A percentile compares a stretch with the other conserved stretches of the same genome.
These are phyloP conservation scores for Penicillium sp. DNA, from an alignment of 2,329 filamentous ascomycete species.

Conservation along the genomic window DNA sequence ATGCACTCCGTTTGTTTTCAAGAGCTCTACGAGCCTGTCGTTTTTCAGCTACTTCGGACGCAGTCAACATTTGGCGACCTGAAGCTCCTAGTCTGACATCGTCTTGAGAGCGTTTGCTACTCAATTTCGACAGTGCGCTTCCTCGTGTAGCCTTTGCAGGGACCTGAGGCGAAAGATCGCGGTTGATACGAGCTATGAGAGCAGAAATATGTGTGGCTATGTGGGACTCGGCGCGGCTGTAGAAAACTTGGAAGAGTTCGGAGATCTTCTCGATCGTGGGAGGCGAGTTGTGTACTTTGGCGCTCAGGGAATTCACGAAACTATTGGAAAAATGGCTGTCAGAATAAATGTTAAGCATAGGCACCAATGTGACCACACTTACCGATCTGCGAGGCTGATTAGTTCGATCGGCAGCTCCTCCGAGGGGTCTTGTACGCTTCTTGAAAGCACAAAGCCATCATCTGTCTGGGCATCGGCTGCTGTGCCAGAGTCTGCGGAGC, in stretches of 20 bases:
- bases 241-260: constrained; percentile 92
- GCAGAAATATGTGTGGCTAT: constrained; percentile 84
- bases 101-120: constrained; percentile 42
- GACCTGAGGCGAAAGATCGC: constrained; percentile 62
- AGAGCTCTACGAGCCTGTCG: constrained; percentile 75
- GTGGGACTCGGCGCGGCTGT: constrained; percentile 73
- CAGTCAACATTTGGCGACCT: constrained; percentile 85
- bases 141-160: constrained; percentile 57
- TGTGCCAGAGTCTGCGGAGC: constrained; percentile 34
- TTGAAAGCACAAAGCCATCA: constrained; percentile 37
- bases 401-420: constrained; percentile 94
- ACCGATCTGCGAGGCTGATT: constrained; percentile 85
- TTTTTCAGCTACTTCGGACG: constrained; percentile 76
- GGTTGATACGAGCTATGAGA: constrained; percentile 71
- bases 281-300: constrained; percentile 81
- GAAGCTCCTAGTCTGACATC: constrained; percentile 39
- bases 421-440: constrained; percentile 62
- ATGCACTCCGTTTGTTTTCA: constrained; percentile 70
- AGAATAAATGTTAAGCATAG: constrained; percentile 1
- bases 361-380: constrained; percentile 23
- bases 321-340: constrained; percentile 46
- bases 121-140: constrained; percentile 57
- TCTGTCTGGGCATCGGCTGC: constrained; percentile 34
- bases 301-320: constrained; percentile 86
- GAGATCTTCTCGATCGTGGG: constrained; percentile 80